Conservation (phyloP, 2,329 filamentous ascomycete species). For the Cytospora leucostoma region DNA sequence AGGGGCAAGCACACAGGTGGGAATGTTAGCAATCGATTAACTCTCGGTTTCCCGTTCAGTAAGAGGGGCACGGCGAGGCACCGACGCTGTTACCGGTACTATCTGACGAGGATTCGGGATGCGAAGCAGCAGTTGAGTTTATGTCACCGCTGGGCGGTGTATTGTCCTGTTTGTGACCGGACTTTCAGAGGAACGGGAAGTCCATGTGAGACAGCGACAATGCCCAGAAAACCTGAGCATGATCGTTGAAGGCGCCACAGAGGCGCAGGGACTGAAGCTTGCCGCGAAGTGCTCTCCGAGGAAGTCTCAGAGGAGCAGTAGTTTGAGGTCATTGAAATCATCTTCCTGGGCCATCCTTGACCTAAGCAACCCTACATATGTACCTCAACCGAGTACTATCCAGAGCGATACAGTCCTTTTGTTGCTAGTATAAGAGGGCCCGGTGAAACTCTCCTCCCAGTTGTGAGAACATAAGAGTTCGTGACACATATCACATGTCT, state of each 20-base stretch:
- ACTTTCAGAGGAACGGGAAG: not conserved
- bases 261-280: not conserved
- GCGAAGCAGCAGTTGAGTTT: conserved; percentile 3
- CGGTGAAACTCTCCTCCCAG: not conserved
- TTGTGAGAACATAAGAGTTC: not conserved
- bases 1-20: no score
- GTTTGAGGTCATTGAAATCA: not conserved
- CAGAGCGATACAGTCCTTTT: no score
- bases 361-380: no score
- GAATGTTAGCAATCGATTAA: not conserved
- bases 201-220: not conserved
- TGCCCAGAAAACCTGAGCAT: not conserved
- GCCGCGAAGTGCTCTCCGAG: not conserved
- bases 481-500: not conserved
- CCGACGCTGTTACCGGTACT: not conserved
- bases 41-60: conserved; percentile 3
- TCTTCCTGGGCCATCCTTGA: not conserved
- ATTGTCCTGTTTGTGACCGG: not conserved
- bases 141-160: not conserved
- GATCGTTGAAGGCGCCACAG: not conserved
- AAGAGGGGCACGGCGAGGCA: not conserved
- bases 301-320: not conserved
- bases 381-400: no score
- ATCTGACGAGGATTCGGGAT: not conserved
- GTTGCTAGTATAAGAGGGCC: no score